These are phyloP conservation scores for Phialemoniopsis sp. DNA, from an alignment of 2,329 filamentous ascomycete genomes.

Conservation along the genomic window DNA sequence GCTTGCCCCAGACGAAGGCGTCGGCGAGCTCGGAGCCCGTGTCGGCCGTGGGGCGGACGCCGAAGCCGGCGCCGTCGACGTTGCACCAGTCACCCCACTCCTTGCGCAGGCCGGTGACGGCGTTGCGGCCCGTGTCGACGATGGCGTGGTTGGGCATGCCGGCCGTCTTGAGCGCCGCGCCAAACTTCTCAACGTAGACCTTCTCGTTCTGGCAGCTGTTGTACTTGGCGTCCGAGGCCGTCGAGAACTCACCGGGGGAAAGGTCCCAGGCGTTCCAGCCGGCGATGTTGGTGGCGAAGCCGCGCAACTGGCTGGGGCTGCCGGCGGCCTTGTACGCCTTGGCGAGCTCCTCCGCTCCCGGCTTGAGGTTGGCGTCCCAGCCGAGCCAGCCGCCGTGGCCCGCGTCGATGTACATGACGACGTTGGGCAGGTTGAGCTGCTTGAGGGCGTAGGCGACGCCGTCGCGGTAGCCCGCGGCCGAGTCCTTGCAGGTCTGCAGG, in stretches of 20 bases:
- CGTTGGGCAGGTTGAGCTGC: constrained; percentile 55
- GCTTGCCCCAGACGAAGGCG: constrained; percentile 65
- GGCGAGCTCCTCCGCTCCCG: constrained; percentile 32
- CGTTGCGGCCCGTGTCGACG: constrained; percentile 35
- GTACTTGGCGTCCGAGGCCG: constrained; percentile 34
- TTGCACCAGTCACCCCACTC: constrained; percentile 48
- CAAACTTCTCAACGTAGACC: constrained; percentile 35
- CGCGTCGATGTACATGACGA: constrained; percentile 60
- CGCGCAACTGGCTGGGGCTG: constrained; percentile 30
- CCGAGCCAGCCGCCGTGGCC: constrained; percentile 63
- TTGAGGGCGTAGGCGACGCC: constrained; percentile 52
- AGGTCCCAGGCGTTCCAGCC: constrained; percentile 35
- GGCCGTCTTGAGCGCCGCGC: constrained; percentile 26
- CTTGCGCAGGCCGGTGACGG: constrained; percentile 32
- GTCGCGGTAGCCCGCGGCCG: constrained; percentile 49
- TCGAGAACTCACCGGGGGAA: constrained; percentile 31
- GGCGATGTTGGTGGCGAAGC: constrained; percentile 32
- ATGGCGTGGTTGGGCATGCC: constrained; percentile 38
- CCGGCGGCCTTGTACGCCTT: constrained; percentile 30
- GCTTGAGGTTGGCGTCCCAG: constrained; percentile 52
- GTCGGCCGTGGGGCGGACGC: constrained; percentile 48
- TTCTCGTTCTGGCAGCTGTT: constrained; percentile 37
- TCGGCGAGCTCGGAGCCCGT: constrained; percentile 55
- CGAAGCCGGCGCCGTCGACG: constrained; percentile 57
- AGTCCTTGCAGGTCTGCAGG: constrained; percentile 48